Evolutionary conservation across 208 protist species (phyloP).

Genomic region (Trypanosoma lewisi): DNA sequence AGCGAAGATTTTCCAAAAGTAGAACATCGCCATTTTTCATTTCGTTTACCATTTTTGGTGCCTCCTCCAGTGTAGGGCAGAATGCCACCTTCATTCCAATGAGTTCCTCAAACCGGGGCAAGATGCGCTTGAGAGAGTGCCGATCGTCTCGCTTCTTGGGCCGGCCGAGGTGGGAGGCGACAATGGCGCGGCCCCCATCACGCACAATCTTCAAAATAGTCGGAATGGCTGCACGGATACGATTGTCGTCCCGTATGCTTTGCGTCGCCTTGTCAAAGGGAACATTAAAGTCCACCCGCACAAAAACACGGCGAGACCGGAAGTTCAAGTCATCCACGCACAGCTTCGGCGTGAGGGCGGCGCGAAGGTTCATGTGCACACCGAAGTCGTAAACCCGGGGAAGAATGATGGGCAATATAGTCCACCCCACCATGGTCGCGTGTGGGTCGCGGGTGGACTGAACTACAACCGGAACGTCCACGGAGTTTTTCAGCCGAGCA

Average conservation of each 20-base stretch:
- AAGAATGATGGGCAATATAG: constrained; percentile 73
- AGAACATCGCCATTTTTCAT: constrained; percentile 92
- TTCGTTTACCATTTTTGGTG: constrained; percentile 49
- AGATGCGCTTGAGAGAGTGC: constrained; percentile 93
- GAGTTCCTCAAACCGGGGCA: constrained; percentile 86
- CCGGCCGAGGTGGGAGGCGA: constrained; percentile 98
- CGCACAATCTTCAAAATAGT: constrained; percentile 95
- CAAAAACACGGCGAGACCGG: constrained; percentile 91
- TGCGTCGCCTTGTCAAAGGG: constrained; percentile 92
- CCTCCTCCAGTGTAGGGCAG: constrained; percentile 50
- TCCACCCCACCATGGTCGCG: constrained; percentile 87
- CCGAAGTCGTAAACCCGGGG: constrained; percentile 84
- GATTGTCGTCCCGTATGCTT: constrained; percentile 93
- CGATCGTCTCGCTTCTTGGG: constrained; percentile 94
- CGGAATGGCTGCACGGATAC: constrained; percentile 96
- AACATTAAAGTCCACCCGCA: constrained; percentile 99
- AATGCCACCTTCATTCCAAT: constrained; percentile 71
- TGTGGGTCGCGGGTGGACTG: constrained; percentile 87
- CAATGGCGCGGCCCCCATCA: constrained; percentile 85
- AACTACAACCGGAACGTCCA: constrained; percentile 74
- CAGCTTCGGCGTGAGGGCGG: constrained; percentile 84
- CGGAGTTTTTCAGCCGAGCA: constrained; percentile 54
- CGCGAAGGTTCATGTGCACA: constrained; percentile 86
- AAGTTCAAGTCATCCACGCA: constrained; percentile 88
- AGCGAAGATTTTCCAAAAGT: constrained; percentile 99